phyloP scores from a whole-genome alignment of 192 early-diverging fungal genomes.

The Podila horticola region DNA sequence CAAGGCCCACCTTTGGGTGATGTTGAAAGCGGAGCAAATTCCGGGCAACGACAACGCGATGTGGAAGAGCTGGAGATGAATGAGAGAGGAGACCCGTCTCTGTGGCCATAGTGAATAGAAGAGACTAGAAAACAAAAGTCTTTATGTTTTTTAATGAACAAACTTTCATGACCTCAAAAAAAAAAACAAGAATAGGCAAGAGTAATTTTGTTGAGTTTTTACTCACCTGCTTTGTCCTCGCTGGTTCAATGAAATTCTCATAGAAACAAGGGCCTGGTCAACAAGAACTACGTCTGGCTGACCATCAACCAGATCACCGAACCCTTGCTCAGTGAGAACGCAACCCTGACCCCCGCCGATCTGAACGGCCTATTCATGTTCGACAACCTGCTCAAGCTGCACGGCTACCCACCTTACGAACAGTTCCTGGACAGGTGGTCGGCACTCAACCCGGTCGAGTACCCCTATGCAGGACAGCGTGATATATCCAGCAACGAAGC shows the following conservation, averaged over 20 bases:
- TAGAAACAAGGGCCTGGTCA: constrained; percentile 34
- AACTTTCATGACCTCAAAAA: too few species aligned
- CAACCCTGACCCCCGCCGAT: constrained; percentile 19
- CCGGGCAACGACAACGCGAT: too few species aligned
- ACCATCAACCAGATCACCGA: constrained; percentile 51
- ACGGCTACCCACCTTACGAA: constrained; percentile 60
- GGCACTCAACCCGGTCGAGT: constrained; percentile 47
- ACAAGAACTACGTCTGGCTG: constrained; percentile 56
- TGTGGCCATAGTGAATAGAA: too few species aligned
- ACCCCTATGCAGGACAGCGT: constrained; percentile 55
- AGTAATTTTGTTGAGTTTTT: too few species aligned
- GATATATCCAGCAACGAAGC: constrained; percentile 60
- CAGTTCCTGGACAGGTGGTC: constrained; percentile 56
- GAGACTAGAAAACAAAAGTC: too few species aligned
- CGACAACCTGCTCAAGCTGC: constrained; percentile 54
- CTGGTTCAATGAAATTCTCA: not conserved
- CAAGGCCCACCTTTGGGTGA: too few species aligned
- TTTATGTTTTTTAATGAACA: too few species aligned
- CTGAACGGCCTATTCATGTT: constrained; percentile 59
- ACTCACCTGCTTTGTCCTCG: not conserved
- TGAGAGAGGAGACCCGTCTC: too few species aligned
- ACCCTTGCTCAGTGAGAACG: constrained; percentile 12
- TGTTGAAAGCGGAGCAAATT: too few species aligned
- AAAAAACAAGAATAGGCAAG: too few species aligned
- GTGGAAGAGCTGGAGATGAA: too few species aligned